Conservation (phyloP, 176 grass and related monocot genomes). For the Musa troglodytarum region DNA sequence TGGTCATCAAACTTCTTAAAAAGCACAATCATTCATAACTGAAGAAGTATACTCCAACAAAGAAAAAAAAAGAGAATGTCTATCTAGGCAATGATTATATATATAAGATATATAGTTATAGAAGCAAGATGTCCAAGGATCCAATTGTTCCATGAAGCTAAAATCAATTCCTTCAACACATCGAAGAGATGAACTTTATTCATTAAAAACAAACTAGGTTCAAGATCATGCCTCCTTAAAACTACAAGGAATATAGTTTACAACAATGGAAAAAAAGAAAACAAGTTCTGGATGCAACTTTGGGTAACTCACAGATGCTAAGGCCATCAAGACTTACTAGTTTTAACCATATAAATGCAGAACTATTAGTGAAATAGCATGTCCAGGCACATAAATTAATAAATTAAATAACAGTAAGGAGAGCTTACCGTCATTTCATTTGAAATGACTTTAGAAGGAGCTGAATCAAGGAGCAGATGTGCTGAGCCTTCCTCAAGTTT, state of each 20-base stretch:
- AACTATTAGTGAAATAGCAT: not conserved
- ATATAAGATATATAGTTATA: not conserved
- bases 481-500: constrained; percentile 85
- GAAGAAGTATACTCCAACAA: too few species aligned
- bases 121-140: not conserved
- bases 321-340: not conserved
- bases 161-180: not conserved
- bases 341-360: not conserved
- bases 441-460: constrained; percentile 86
- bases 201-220: not conserved
- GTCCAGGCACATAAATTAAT: not conserved
- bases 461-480: constrained; percentile 69
- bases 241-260: not conserved
- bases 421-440: constrained; percentile 75
- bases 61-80: not conserved
- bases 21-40: too few species aligned
- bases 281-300: not conserved
- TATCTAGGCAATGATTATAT: not conserved
- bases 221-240: not conserved
- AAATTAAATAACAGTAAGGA: not conserved
- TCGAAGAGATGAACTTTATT: not conserved
- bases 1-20: too few species aligned
- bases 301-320: not conserved
- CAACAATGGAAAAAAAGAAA: too few species aligned
- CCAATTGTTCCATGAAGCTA: not conserved